Base-by-base conservation (phyloP, 352 stramenopile species). In the Globisporangium orthogonon region DNA sequence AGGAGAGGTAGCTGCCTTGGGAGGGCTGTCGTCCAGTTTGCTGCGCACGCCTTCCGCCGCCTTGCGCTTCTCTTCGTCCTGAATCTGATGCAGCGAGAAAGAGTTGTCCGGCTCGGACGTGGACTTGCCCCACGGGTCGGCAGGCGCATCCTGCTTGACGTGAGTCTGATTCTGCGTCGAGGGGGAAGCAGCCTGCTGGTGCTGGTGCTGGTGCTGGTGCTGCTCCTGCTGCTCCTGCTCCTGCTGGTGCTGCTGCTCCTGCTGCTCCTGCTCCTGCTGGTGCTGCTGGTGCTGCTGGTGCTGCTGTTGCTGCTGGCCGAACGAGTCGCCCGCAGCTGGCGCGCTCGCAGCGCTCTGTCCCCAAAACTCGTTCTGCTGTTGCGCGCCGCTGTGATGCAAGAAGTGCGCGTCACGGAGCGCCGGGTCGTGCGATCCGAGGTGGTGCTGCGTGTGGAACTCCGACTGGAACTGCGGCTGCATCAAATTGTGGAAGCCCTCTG, bases 381-480 rank as follows among this genome's bases (percentile, higher is more conserved):
- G 50, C 30, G 35, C 50, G 9, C 43, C 31, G 37, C 44, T 57
- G 23, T 71, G 53, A 54, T 65, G 69, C 35, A 75, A 10, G 47
- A 85, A 75, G 44, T 66, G 66, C 30, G 67, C 5, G 40, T 66
- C 58, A 50, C 74, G 70, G 17, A 66, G 37, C 30, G 39, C 55
- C 33, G 56, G 44, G 35, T 67, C 45, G 23, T 67, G 61, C 17
- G 61, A 18, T 3, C 54, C 61, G 13, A 67, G 46, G 35, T 87
- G 62, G 18, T 81, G 75, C 23, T 82, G 66, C 10, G 66, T 56
- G 30, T 65, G 68, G 31, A 77, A 86, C 7, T 87, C 67, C 0
- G 71, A 81, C 60, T 78, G 70, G 31, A 85, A 88, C 46, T 73
- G 74, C 28, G 66, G 60, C 33, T 77, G 66, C 69, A 86, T 75